phyloP scores from a whole-genome alignment of 2,329 filamentous ascomycete species.

The Ophiostoma fasciatum region DNA sequence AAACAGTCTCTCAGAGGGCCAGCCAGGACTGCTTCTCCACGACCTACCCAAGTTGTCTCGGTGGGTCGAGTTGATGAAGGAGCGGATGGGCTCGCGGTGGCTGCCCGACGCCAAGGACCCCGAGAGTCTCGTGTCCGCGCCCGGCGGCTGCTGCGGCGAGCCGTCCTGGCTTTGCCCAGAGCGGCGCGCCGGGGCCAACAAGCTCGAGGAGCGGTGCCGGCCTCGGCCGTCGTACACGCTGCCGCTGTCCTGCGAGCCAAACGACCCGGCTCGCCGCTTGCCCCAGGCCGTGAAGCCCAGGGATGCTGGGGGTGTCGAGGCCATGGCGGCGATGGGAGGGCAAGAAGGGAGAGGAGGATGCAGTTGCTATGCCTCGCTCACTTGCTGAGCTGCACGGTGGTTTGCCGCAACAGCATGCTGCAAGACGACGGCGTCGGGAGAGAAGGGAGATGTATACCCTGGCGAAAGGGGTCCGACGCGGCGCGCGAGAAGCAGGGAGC shows the following conservation, averaged over 20 bases:
- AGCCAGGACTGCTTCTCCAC: too few species aligned
- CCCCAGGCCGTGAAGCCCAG: constrained; percentile 31
- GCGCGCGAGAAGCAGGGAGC: background rate
- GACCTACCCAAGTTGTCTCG: constrained; percentile 44
- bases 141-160: constrained; percentile 7
- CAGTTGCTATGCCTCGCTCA: constrained; percentile 3
- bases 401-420: constrained; percentile 4
- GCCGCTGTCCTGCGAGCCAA: constrained; percentile 15
- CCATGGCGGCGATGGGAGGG: too few species aligned
- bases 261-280: constrained; percentile 26
- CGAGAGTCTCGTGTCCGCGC: constrained; percentile 18
- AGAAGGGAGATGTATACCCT: background rate
- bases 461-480: too few species aligned
- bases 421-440: too few species aligned
- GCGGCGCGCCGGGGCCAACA: constrained; percentile 17
- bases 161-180: constrained; percentile 2
- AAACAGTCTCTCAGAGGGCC: too few species aligned
- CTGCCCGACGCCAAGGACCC: constrained; percentile 24
- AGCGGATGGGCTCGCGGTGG: constrained; percentile 53
- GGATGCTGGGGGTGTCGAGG: constrained; percentile 21
- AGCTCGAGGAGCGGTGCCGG: constrained; percentile 13
- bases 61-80: constrained; percentile 53
- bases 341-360: background rate
- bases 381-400: constrained; percentile 1
- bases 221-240: constrained; percentile 2